phyloP scores from a whole-genome alignment of 2,329 filamentous ascomycete species.

The Trichophyton equinum region DNA sequence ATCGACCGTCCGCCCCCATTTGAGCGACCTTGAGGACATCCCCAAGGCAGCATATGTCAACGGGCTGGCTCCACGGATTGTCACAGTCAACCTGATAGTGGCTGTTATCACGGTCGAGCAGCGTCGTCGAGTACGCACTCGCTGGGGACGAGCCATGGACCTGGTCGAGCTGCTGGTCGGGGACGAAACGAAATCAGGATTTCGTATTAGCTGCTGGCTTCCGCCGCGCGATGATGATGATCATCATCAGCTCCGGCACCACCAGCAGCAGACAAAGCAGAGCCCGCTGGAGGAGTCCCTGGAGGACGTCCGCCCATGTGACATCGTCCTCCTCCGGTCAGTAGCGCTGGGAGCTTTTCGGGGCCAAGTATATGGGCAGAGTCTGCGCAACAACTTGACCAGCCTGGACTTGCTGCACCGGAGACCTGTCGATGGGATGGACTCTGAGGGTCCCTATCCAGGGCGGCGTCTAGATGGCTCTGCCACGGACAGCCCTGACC shows the following conservation, averaged over 20 bases:
- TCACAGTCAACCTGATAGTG: conserved; percentile 70
- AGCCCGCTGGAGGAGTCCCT: conserved; percentile 30
- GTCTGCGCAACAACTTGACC: conserved; percentile 58
- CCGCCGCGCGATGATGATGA: conserved; percentile 24
- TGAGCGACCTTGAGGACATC: conserved; percentile 56
- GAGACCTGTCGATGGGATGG: conserved; percentile 39
- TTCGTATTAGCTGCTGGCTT: conserved; percentile 77
- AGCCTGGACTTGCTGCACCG: conserved; percentile 55
- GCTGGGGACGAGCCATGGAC: conserved; percentile 42
- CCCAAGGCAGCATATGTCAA: conserved; percentile 54
- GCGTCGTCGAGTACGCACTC: conserved; percentile 54
- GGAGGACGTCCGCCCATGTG: conserved; percentile 49
- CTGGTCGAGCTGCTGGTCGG: conserved; percentile 69
- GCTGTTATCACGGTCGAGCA: conserved; percentile 61
- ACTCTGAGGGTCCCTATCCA: conserved; percentile 37
- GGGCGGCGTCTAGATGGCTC: conserved; percentile 19
- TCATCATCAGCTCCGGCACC: not conserved
- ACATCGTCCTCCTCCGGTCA: conserved; percentile 68
- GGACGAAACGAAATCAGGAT: conserved; percentile 71
- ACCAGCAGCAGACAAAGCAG: conserved; percentile 11
- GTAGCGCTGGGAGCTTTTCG: conserved; percentile 66
- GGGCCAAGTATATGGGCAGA: conserved; percentile 72
- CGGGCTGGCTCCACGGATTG: conserved; percentile 62
- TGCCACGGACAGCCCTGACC: conserved; percentile 20
- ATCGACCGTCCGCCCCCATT: conserved; percentile 17